phyloP scores from a whole-genome alignment of 352 stramenopile genomes.

The Phytophthora crassamura region DNA sequence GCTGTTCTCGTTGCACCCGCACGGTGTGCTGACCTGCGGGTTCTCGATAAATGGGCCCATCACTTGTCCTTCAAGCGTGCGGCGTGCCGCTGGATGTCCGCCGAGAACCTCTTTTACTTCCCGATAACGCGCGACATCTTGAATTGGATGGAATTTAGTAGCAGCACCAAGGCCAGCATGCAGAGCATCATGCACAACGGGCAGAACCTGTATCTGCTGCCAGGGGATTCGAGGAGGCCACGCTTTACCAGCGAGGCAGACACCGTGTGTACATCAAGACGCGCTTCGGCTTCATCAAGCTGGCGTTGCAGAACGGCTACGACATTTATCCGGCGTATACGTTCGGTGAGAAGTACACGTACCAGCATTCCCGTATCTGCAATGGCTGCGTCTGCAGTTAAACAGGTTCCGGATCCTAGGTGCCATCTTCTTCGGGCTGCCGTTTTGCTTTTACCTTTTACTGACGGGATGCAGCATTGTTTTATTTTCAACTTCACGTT shows the following conservation, averaged over 20 bases:
- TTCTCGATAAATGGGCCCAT: slow-evolving; percentile 62
- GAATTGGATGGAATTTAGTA: slow-evolving; percentile 72
- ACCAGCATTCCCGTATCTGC: slow-evolving; percentile 87
- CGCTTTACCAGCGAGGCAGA: slow-evolving; percentile 74
- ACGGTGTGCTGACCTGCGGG: slow-evolving; percentile 66
- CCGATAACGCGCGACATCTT: slow-evolving; percentile 72
- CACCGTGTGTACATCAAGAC: slow-evolving; percentile 93
- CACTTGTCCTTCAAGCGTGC: slow-evolving; percentile 54
- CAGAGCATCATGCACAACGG: slow-evolving; percentile 52
- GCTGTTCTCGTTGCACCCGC: slow-evolving; percentile 67
- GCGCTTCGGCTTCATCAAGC: slow-evolving; percentile 94
- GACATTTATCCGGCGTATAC: slow-evolving; percentile 89
- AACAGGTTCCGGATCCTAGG: slow-evolving; percentile 87
- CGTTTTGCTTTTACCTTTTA: slow-evolving; percentile 87
- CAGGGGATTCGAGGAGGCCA: slow-evolving; percentile 96
- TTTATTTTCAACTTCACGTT: no score
- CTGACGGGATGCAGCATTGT: no score
- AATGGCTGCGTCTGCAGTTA: slow-evolving; percentile 76
- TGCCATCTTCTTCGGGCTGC: slow-evolving; percentile 77
- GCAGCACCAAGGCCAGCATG: slow-evolving; percentile 61
- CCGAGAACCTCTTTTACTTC: slow-evolving; percentile 76
- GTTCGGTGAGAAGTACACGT: slow-evolving; percentile 93
- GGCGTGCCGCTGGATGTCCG: slow-evolving; percentile 67
- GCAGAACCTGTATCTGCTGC: slow-evolving; percentile 82
- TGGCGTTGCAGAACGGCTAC: slow-evolving; percentile 92